Conservation (phyloP, 139 green algal species). For the Limnomonas spitsbergensis region DNA sequence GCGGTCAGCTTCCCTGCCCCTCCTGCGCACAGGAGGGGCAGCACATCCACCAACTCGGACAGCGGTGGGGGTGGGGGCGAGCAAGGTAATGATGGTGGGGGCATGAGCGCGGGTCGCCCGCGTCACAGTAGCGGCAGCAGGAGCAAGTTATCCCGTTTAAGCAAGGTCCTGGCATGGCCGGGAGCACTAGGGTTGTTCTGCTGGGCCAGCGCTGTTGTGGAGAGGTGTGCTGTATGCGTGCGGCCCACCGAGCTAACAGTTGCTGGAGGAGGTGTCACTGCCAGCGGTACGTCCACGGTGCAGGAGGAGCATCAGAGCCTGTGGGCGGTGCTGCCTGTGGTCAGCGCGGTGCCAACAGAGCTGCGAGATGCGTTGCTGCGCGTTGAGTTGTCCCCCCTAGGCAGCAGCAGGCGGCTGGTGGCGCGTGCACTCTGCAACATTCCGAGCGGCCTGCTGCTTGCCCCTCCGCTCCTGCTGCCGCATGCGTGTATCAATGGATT, state of each 20-base stretch:
- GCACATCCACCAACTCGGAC: neutral
- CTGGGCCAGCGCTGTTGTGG: constrained; percentile 31
- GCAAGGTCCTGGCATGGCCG: constrained; percentile 12
- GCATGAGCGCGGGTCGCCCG: too few species aligned
- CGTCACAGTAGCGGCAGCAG: neutral
- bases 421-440: constrained; percentile 10
- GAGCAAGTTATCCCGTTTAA: too few species aligned
- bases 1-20: too few species aligned
- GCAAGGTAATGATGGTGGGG: too few species aligned
- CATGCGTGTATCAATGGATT: neutral
- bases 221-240: constrained; percentile 21
- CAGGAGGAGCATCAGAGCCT: neutral
- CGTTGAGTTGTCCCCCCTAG: constrained; percentile 4
- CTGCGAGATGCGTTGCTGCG: constrained; percentile 19
- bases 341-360: constrained; percentile 19
- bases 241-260: neutral
- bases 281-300: too few species aligned
- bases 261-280: too few species aligned
- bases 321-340: constrained; percentile 18
- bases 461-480: constrained; percentile 24
- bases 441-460: constrained; percentile 17
- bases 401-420: too few species aligned
- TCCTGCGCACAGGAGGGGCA: too few species aligned
- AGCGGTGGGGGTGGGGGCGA: too few species aligned
- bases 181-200: constrained; percentile 29